Percentiles rank a stretch among this genome's conserved stretches.
Conservation (phyloP, 129 eudicot genomes). For the Centrapalus pauciflorus region DNA sequence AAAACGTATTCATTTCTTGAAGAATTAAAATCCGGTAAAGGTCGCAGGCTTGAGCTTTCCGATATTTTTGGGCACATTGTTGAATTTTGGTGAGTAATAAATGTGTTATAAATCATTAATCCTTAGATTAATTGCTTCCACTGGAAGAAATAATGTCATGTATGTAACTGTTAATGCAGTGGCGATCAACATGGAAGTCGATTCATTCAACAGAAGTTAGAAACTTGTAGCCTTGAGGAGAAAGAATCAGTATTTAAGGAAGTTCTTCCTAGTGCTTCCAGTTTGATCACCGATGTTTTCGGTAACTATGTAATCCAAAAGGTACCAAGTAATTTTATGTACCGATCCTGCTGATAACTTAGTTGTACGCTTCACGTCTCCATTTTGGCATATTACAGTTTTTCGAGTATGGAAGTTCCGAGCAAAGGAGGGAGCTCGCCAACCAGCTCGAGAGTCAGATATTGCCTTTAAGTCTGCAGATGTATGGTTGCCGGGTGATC, state of each 20-base stretch:
- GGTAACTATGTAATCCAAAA: conserved; percentile 97
- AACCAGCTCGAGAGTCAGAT: conserved; percentile 56
- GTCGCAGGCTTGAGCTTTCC: conserved; percentile 63
- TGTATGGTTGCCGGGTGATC: conserved; percentile 95
- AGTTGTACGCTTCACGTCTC: neutral
- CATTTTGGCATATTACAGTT: conserved; percentile 41
- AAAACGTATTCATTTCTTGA: conserved; percentile 64
- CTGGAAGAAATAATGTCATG: neutral
- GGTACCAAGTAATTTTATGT: conserved; percentile 30
- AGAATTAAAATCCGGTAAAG: conserved; percentile 69
- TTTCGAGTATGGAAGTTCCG: conserved; percentile 73
- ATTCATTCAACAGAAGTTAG: conserved; percentile 85
- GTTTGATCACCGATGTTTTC: conserved; percentile 79
- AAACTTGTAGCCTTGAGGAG: conserved; percentile 56
- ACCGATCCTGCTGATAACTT: neutral
- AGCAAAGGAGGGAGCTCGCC: conserved; percentile 68
- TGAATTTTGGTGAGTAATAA: conserved; percentile 60
- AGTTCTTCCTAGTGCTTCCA: conserved; percentile 67
- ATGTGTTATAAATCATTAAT: conserved; percentile 14
- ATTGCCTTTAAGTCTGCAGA: conserved; percentile 72
- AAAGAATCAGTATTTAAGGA: conserved; percentile 65
- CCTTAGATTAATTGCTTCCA: neutral
- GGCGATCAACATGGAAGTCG: conserved; percentile 93
- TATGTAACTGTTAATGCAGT: conserved; percentile 36
- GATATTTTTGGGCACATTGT: conserved; percentile 64